Evolutionary conservation across 2,329 filamentous ascomycete species (phyloP).

Genomic region (Tolypocladium tropicale): DNA sequence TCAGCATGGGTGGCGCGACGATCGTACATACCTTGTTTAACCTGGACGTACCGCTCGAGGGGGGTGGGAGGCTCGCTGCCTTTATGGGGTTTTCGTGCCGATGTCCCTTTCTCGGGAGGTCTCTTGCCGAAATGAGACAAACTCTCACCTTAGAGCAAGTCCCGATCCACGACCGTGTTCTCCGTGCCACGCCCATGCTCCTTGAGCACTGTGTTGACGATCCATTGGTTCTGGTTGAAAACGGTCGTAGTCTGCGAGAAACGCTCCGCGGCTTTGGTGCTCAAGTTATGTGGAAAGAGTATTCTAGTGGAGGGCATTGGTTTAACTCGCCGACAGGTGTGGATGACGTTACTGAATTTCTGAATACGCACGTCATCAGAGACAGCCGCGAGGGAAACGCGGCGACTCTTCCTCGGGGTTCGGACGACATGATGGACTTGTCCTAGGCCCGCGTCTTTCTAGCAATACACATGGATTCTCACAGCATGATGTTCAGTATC

Average conservation of each 20-base stretch:
- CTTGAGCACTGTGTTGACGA: conserved; percentile 36
- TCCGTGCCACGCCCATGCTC: conserved; percentile 32
- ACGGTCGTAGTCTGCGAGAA: conserved; percentile 24
- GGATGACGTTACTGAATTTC: conserved; percentile 27
- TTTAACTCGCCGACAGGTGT: conserved; percentile 31
- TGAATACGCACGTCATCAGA: conserved; percentile 10
- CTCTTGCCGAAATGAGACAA: neutral
- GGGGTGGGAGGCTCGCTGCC: neutral
- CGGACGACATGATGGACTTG: no score
- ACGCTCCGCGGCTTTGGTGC: conserved; percentile 25
- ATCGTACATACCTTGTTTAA: neutral
- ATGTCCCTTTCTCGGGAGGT: neutral
- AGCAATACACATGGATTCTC: no score
- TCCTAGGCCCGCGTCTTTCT: no score
- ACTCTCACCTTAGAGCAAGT: neutral
- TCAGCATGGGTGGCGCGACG: neutral
- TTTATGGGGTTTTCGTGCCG: neutral
- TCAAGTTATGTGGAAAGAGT: conserved; percentile 22
- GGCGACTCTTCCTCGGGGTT: no score
- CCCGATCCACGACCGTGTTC: conserved; percentile 12
- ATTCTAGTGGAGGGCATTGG: conserved; percentile 32
- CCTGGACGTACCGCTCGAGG: neutral
- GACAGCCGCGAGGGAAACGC: no score
- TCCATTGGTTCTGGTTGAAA: conserved; percentile 24
- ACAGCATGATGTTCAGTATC: no score